These are phyloP conservation scores for Thalassiosira pacifica DNA, from an alignment of 352 stramenopile genomes.

Conservation along the genomic window DNA sequence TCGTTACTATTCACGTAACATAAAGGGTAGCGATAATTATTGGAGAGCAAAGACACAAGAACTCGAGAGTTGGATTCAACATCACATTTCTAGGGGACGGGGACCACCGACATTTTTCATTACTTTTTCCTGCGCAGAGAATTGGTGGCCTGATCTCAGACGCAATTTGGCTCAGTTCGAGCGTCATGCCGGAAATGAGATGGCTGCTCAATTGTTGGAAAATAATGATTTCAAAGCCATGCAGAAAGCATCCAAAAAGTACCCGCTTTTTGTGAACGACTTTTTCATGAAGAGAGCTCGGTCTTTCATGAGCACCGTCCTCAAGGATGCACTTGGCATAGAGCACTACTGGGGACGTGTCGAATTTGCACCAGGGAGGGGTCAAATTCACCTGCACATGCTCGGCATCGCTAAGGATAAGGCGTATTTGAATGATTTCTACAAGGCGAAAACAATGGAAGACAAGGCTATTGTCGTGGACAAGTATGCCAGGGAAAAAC, in stretches of 20 bases:
- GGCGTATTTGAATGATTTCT: no score
- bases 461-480: background rate
- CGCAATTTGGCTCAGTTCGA: slow-evolving; percentile 30
- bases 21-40: slow-evolving; percentile 36
- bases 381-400: no score
- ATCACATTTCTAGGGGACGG: slow-evolving; percentile 19
- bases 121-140: slow-evolving; percentile 58
- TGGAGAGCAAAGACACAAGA: slow-evolving; percentile 39
- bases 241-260: slow-evolving; percentile 30
- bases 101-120: slow-evolving; percentile 50
- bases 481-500: background rate
- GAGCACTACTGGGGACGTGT: no score
- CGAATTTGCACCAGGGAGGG: no score
- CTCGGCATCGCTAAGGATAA: no score
- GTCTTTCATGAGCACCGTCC: no score
- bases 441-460: background rate
- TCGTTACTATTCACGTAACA: slow-evolving; percentile 18
- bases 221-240: slow-evolving; percentile 23
- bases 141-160: slow-evolving; percentile 57
- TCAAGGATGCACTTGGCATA: no score
- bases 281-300: no score
- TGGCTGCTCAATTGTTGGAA: background rate
- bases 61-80: slow-evolving; percentile 44
- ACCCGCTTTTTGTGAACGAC: slow-evolving; percentile 38
- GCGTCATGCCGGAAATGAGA: slow-evolving; percentile 1